Percentiles rank a stretch among this genome's conserved stretches.
These are phyloP conservation scores for Fusarium palustre DNA, from an alignment of 2,329 filamentous ascomycete species.

Conservation along the genomic window DNA sequence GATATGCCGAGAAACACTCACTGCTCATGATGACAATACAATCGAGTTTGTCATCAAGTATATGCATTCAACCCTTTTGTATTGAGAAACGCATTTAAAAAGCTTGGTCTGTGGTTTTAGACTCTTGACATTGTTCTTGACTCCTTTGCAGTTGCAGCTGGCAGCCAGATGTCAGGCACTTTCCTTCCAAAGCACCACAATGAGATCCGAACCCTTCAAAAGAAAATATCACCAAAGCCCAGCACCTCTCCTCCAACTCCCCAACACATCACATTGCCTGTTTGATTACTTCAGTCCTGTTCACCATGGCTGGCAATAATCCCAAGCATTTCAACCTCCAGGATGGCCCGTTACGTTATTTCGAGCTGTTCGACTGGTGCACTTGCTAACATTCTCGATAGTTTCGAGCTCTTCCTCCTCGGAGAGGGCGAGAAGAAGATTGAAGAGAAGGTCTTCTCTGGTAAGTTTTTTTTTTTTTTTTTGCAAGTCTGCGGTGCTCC, in stretches of 20 bases:
- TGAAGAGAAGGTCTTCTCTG: slow-evolving; percentile 86
- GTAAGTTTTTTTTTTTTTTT: slow-evolving; percentile 65
- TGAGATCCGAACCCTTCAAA: neutral
- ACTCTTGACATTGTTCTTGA: neutral
- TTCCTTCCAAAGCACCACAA: neutral
- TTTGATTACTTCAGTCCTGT: neutral
- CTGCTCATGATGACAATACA: neutral
- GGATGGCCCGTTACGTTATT: slow-evolving; percentile 52
- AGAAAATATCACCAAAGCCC: neutral
- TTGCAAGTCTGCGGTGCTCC: neutral
- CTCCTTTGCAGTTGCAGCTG: slow-evolving; percentile 1
- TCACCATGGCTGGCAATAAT: slow-evolving; percentile 54
- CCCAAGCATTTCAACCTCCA: slow-evolving; percentile 55
- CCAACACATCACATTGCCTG: neutral
- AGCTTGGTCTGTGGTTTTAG: neutral
- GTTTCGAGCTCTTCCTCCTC: slow-evolving; percentile 94
- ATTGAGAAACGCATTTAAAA: neutral
- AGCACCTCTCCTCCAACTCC: neutral
- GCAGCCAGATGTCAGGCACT: slow-evolving; percentile 15
- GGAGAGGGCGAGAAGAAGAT: slow-evolving; percentile 93
- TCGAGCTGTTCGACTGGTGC: neutral
- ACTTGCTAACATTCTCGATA: slow-evolving; percentile 54
- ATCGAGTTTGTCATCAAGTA: neutral
- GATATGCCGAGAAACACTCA: neutral
- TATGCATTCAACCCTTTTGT: neutral